Base-by-base conservation (phyloP, 768 basidiomycete species). In the Pseudohyphozyma bogoriensis region DNA sequence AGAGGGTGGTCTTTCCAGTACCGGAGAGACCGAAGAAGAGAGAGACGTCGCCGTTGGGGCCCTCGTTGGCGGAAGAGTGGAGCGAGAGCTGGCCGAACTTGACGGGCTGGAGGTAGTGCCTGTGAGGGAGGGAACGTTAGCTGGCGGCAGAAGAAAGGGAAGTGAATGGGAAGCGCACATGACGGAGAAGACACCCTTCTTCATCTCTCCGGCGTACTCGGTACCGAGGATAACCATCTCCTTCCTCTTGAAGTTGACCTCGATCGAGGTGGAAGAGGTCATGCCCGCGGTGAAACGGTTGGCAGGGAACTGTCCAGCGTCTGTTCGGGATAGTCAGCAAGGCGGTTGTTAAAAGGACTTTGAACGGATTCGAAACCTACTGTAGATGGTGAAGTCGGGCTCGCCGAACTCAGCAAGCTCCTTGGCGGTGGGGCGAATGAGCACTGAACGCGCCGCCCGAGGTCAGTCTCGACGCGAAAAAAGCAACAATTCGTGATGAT, bases 221-320 rank as follows among this genome's bases (percentile, higher is more conserved):
- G 72, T 73, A 18, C 77, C 93, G 69, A 99, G 88, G 72, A 99
- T 97, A 71, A 99, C 93, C 95, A 99, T 99, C 76, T 99, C 95
- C 90, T 91, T 95, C 42, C 95, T 88, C 80, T 95, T 95, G 78
- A 99, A 97, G 82, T 99, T 99, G 80, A 99, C 89, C 78, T 96
- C 93, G 52, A 99, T 93, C 4, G 92, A 95, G 9, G 95, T 97
- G 33, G 91, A 89, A 13, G 91, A 95, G 63, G 89, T 93, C 95
- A 97, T 97, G 76, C 95, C 95, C 12, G 66, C 66, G 62, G 95
- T 99, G 82, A 97, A 97, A 46, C 95, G 87, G 76, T 99, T 99
- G 69, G 95, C 95, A 18, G 95, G 93, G 85, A 99, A 97, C 75
- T 96, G 92, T 65, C 95, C 95, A 49, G 95, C 95, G 76, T 46